A percentile compares a stretch with the other conserved stretches of the same genome.
These are phyloP conservation scores for Pestalotiopsis sp. DNA, from an alignment of 2,329 filamentous ascomycete genomes.

Conservation along the genomic window DNA sequence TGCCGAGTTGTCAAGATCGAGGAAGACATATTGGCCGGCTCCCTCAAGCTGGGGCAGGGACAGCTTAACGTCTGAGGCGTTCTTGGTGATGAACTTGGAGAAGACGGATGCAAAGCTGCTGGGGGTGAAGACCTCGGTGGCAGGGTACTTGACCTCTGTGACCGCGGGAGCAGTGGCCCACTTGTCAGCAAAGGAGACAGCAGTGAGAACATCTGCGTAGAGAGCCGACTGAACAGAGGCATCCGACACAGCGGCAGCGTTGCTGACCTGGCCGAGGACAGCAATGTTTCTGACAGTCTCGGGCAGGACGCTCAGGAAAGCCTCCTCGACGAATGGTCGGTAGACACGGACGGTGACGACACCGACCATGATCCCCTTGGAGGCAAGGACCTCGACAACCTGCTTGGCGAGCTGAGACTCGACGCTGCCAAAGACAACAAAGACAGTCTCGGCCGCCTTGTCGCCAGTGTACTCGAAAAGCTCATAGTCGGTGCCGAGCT, in stretches of 20 bases:
- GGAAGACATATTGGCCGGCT: constrained; percentile 88
- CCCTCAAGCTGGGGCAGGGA: constrained; percentile 49
- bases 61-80: constrained; percentile 48
- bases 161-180: constrained; percentile 67
- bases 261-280: constrained; percentile 86
- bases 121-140: constrained; percentile 61
- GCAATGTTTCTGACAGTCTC: constrained; percentile 74
- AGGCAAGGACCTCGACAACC: constrained; percentile 72
- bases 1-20: constrained; percentile 80
- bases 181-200: constrained; percentile 77
- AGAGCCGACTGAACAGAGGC: constrained; percentile 79
- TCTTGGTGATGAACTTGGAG: constrained; percentile 52
- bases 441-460: constrained; percentile 74
- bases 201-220: constrained; percentile 88
- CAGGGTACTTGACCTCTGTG: constrained; percentile 87
- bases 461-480: constrained; percentile 95
- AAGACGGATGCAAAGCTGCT: constrained; percentile 55
- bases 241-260: constrained; percentile 74
- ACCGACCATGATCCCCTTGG: constrained; percentile 77
- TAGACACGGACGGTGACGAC: constrained; percentile 92
- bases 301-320: constrained; percentile 83
- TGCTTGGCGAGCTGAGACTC: constrained; percentile 87
- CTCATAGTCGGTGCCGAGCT: constrained; percentile 91
- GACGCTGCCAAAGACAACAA: constrained; percentile 91
- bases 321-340: constrained; percentile 92